Base-by-base conservation (phyloP, 208 protist genomes). In the Acanthamoeba sp. region DNA sequence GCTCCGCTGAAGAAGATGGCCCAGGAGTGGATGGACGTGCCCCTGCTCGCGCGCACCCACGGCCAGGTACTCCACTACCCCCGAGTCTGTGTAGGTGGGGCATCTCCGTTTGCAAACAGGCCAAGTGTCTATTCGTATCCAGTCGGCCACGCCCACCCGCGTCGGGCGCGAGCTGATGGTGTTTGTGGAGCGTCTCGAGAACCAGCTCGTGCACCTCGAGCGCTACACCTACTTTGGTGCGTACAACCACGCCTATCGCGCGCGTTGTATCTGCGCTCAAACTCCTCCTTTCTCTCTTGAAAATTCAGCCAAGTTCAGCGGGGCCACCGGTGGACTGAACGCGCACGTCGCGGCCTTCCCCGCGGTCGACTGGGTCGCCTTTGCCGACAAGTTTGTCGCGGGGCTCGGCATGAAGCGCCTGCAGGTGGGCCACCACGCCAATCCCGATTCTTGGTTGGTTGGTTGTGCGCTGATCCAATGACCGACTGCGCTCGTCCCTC, bases 21-120 rank as follows among this genome's bases (percentile, higher is more conserved):
- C 0, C n/a, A 29, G 22, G 71, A 89, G 38, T 97, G 98, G 95
- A 97, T 97, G 96, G 94, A 98, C 73, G 95, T 98, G 4, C 96
- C 98, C 1, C 98, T 99, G 98, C 97, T 99, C 22, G 98, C 98
- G 20, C 97, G 98, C 34, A 99, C 98, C 14, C 98, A 99, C 87
- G 98, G 98, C 27, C 98, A 88, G 80, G 80, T 62, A 6, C 36
- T 5, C 69, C 7, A 38, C 36, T 80, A 9, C 14, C n/a, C 24
- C n/a, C 16, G 22, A 62, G 55, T 9, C 10, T 80, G 4, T 45
- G 18, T 42, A 9, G 14, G 36, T 32, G 27, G 9, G 16, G 7
- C 7, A 80, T 38, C 24, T 80, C 27, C 36, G 18, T 80, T 22
- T 62, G n/a, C 16, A 69, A 69, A 80, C n/a, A n/a, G n/a, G n/a